These are phyloP conservation scores for Leptodontidium sp. DNA, from an alignment of 2,329 filamentous ascomycete genomes.

Conservation along the genomic window DNA sequence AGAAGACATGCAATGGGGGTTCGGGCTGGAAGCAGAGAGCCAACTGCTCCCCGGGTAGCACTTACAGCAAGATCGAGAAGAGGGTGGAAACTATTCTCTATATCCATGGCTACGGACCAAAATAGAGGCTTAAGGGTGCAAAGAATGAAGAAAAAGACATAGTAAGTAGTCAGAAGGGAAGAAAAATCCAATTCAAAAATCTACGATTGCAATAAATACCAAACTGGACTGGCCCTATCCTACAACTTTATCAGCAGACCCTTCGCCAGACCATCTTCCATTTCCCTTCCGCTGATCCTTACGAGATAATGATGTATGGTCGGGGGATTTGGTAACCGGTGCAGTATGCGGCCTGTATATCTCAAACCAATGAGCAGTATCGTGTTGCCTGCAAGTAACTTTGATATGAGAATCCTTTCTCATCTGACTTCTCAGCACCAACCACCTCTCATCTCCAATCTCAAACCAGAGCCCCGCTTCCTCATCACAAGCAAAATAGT, in stretches of 20 bases:
- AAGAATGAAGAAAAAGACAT: no score
- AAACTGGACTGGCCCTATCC: neutral
- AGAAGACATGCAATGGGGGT: no score
- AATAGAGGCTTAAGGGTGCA: no score
- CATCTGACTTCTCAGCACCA: neutral
- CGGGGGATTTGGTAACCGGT: no score
- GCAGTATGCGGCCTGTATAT: neutral
- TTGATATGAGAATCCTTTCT: neutral
- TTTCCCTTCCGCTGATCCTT: neutral
- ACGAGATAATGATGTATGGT: neutral
- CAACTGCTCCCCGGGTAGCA: no score
- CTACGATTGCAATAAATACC: neutral
- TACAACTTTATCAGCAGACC: neutral
- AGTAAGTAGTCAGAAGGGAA: no score
- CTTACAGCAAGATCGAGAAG: no score
- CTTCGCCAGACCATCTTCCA: neutral
- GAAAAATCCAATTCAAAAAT: no score
- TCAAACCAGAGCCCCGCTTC: neutral
- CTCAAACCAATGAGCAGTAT: neutral
- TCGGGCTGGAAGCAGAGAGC: no score
- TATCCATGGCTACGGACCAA: no score
- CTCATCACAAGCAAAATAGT: neutral
- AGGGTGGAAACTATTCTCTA: no score
- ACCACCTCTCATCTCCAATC: conserved; percentile 1
- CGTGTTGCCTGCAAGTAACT: neutral